These are phyloP conservation scores for Mycena rosella DNA, from an alignment of 768 basidiomycete species.

Conservation along the genomic window DNA sequence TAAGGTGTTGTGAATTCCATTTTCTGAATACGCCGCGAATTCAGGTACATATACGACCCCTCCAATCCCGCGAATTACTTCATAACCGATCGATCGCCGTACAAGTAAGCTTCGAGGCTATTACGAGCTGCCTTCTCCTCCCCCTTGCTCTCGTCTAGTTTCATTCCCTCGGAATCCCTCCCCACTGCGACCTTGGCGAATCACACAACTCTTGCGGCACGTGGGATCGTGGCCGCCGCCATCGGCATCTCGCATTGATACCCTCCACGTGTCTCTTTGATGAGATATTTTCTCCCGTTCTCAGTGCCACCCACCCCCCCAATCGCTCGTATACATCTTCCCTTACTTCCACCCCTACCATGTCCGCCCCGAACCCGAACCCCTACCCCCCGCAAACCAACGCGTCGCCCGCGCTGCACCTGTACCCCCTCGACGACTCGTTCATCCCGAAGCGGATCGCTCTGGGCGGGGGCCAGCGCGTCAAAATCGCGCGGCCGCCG, in stretches of 20 bases:
- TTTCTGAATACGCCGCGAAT: background rate
- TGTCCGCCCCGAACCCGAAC: conserved; percentile 18
- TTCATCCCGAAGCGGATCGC: conserved; percentile 95
- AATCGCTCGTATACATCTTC: background rate
- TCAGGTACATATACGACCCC: background rate
- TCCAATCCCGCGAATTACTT: too few relatives aligned
- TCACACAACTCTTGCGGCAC: too few relatives aligned
- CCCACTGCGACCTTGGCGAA: too few relatives aligned
- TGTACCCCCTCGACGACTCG: conserved; percentile 95
- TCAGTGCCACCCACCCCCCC: too few relatives aligned
- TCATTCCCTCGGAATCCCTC: too few relatives aligned
- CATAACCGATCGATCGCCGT: background rate
- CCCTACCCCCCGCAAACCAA: conserved; percentile 20
- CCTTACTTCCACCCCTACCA: conserved; percentile 3
- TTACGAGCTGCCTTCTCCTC: too few relatives aligned
- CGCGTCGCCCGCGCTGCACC: conserved; percentile 60
- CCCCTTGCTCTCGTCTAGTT: too few relatives aligned
- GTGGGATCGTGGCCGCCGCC: too few relatives aligned
- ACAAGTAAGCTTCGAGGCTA: background rate
- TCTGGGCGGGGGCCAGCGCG: conserved; percentile 74
- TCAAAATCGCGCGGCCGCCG: conserved; percentile 95
- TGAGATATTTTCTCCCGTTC: conserved; percentile 24
- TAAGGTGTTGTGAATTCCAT: too few relatives aligned
- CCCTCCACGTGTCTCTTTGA: conserved; percentile 20
- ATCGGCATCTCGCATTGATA: too few relatives aligned